Evolutionary conservation across 1,139 yeast species (phyloP), one percentile per base, ranked within the genome.

Genomic region (Diutina pseudorugosa): DNA sequence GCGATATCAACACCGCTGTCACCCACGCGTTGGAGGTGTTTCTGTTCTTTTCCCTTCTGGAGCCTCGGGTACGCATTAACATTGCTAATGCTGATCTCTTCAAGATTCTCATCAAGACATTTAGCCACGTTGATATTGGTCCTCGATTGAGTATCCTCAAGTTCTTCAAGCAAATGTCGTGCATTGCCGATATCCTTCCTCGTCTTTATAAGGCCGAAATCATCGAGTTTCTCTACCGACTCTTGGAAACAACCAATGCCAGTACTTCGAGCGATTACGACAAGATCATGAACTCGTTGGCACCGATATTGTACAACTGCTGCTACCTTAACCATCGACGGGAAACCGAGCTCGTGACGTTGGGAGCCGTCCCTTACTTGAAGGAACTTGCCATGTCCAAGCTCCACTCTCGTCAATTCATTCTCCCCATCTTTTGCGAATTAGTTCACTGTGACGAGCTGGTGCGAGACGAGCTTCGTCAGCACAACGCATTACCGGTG

Each of bases 391-490:
- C 80, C 3, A 62, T 65, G 41, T 69, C 71, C 18, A 75, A 77
- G 53, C 62, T 79, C 6, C 80, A 83, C 9, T 73, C 82, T 55
- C 71, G 81, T 27, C 87, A 83, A 59, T 81, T 80, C 58, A 75
- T 83, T 0, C 65, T 82, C 27, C 90, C 88, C 0, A 69, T 83
- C 18, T 58, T 84, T 19, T 81, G 86, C 61, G 88, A 83, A 55
- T 67, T 84, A 60, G 82, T 80, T 0, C 71, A 80, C 61, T 73
- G 80, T 57, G 73, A 74, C 50, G 62, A 65, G 36, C 60, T 62
- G 50, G 75, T 79, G 47, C 63, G 78, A 54, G 60, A 61, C 42
- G 62, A 63, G 9, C 63, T 80, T 53, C 61, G 71, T 63, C 65
- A 69, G 52, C 59, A 71, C 54, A 67, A 70, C 41, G 72, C 79